Evolutionary conservation across 306 rosid species (phyloP), one percentile per base, ranked within the genome.

Genomic region (Fragaria iinumae): DNA sequence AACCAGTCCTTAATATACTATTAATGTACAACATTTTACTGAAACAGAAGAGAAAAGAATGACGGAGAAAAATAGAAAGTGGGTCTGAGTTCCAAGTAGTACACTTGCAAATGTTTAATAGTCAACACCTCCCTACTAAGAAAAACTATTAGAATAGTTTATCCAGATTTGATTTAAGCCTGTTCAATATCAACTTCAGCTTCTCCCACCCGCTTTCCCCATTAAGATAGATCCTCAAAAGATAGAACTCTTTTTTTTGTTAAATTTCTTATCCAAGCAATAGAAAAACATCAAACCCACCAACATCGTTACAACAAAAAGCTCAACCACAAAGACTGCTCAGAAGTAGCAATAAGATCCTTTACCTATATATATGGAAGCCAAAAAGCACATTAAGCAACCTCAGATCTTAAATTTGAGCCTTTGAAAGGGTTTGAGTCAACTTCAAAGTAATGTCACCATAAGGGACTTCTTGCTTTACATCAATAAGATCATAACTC

Each of bases 401-500:
- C 47, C 75, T 78, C 20, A 55, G 53, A 17, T 67, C 67, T 89
- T 83, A 94, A 66, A 85, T 69, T 80, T 86, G 84, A 83, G 75
- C 80, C 85, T 86, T 87, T 3, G 87, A 88, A 74, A 88, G 83
- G 27, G 80, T 62, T 64, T 83, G 72, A 20, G 87, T 87, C 83
- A 92, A 75, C 67, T 81, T 89, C 88, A 95, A 83, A 77, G 21
- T 79, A 73, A 92, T 49, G 84, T 95, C 97, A 45, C 86, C 91
- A 39, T 90, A 89, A 62, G 96, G 91, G 60, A 53, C 83, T 75
- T 92, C 93, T 88, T 90, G 97, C n/a, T 84, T 73, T 55, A 90
- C 89, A 71, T 90, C 89, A 81, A 90, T 44, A 41, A 90, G 88
- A 65, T 74, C 83, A 67, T 76, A 77, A 69, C 86, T 90, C 87